Percentiles rank a stretch among this genome's conserved stretches.
Conservation (phyloP, 495 filamentous ascomycete species). For the Neurospora cerealis region DNA sequence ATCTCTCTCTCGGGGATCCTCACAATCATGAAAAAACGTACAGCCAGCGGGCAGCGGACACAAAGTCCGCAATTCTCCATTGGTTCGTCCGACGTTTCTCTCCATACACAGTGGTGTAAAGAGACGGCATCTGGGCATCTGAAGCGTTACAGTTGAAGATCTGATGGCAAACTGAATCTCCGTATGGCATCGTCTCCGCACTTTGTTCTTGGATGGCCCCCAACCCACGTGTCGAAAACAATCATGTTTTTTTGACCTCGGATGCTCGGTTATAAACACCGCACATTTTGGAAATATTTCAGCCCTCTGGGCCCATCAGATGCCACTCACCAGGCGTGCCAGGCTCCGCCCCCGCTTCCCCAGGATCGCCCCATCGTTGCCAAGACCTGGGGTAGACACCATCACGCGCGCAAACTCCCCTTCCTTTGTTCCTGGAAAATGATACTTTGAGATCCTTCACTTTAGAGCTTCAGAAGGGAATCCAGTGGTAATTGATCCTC, state of each 20-base stretch:
- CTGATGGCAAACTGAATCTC: background rate
- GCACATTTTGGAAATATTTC: background rate
- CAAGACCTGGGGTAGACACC: background rate
- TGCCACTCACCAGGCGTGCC: background rate
- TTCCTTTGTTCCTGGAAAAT: background rate
- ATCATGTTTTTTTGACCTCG: background rate
- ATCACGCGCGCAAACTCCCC: background rate
- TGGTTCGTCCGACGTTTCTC: background rate
- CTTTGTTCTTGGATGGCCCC: background rate
- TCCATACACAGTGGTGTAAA: background rate
- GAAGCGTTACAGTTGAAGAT: background rate
- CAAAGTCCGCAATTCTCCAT: background rate
- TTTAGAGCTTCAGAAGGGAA: background rate
- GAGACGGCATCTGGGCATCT: background rate
- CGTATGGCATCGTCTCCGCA: background rate
- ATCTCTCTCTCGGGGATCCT: background rate
- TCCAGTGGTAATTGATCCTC: background rate
- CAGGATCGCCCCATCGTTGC: background rate
- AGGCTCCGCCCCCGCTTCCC: constrained; percentile 1
- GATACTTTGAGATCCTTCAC: background rate
- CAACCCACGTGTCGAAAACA: background rate
- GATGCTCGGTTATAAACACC: background rate
- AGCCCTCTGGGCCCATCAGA: background rate
- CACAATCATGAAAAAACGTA: background rate
- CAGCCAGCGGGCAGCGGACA: background rate